phyloP scores from a whole-genome alignment of 73 alveolate species.

The Paramecium biaurelia region DNA sequence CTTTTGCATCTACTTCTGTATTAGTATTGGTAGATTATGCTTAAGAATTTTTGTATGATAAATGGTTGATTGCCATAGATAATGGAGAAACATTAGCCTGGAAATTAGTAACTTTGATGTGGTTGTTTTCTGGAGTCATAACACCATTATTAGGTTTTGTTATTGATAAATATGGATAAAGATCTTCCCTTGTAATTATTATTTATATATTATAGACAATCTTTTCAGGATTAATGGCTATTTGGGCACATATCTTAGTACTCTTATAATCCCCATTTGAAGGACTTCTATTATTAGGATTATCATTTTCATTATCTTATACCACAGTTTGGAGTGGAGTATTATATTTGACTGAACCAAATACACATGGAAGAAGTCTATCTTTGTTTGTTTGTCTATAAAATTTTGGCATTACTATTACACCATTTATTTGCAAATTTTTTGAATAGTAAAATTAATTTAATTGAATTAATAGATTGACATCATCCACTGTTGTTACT shows the following conservation, averaged over 20 bases:
- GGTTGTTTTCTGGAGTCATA: constrained; percentile 3
- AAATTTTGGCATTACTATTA: constrained; percentile 8
- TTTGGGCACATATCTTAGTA: constrained; percentile 49
- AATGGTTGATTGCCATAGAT: constrained; percentile 9
- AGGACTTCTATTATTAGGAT: constrained; percentile 12
- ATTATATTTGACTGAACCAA: neutral
- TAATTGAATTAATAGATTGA: neutral
- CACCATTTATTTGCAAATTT: neutral
- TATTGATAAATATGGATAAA: constrained; percentile 5
- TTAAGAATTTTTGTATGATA: neutral
- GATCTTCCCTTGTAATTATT: neutral
- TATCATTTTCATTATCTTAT: constrained; percentile 17
- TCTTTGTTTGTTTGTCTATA: neutral
- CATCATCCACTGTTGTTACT: neutral
- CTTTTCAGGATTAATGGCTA: constrained; percentile 31
- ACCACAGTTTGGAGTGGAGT: constrained; percentile 52
- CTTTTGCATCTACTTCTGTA: constrained; percentile 17
- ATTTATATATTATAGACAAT: neutral
- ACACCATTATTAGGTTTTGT: constrained; percentile 51
- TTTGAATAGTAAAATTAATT: neutral
- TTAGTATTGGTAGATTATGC: constrained; percentile 32
- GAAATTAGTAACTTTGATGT: neutral
- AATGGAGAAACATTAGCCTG: constrained; percentile 27
- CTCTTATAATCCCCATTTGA: neutral
- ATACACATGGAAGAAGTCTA: constrained; percentile 22